Evolutionary conservation across 345 rosid genomes (phyloP), one percentile per base, ranked within the genome.

Genomic region (Lepidium aucheri): DNA sequence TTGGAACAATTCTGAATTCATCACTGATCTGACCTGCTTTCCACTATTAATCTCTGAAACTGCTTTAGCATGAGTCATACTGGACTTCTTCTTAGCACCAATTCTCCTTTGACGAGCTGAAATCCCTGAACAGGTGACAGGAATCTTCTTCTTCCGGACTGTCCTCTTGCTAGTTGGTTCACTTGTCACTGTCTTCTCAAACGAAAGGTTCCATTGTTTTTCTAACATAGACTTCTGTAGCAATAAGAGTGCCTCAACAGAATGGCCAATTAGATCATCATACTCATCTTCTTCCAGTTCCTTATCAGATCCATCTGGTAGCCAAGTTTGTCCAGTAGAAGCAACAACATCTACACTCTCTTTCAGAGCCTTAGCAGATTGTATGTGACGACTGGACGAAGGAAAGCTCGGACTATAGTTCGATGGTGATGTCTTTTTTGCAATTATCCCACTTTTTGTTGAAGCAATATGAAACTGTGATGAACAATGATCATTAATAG

Each of bases 151-250:
- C 82, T 80, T 80, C 42, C 57, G 44, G 0, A n/a, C n/a, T 0
- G 59, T 39, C 45, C 9, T 64, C 65, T 35, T 70, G 35, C 45
- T 67, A 0, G 79, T 53, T 14, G 83, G 76, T 49, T 77, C 81
- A 73, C 46, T 39, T 18, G 67, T 67, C 13, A 46, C 61, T 2
- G 66, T 76, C 56, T 81, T 74, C 45, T 87, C 88, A 68, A 89
- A 84, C 13, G 95, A 83, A 75, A 93, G 97, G 63, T 77, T 87
- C 98, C 98, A 93, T 42, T 90, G 96, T 72, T 91, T 86, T 59
- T 93, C 98, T 33, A 93, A 84, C 86, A 90, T 83, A 55, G 91
- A 86, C 78, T 85, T 93, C 80, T 93, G 98, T 61, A 92, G 75
- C 77, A 92, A 65, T 20, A 92, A 84, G 28, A 89, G 84, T 44